Base-by-base conservation (phyloP, 768 basidiomycete species). In the Mycena floridula region DNA sequence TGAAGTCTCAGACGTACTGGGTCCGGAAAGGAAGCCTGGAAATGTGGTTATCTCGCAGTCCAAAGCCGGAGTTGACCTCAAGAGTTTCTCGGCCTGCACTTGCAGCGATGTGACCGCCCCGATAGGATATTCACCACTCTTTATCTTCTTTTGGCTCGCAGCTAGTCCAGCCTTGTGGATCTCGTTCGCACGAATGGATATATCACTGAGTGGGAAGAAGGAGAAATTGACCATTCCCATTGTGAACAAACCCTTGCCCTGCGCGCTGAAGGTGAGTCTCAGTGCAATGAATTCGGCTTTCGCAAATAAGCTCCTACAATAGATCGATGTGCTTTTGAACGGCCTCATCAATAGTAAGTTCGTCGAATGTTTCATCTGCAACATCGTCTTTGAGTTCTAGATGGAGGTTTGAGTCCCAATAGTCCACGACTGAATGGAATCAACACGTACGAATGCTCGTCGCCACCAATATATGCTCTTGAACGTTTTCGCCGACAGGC, bases 401-500 rank as follows among this genome's bases (percentile, higher is more conserved):
- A n/a, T 13, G 32, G 7, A 13, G 18, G 7, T 7, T 13, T n/a
- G 7, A 3, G 13, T 7, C 13, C 15, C 7, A 7, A 18, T 35
- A 13, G 18, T 3, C 32, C 13, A 18, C 13, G 9, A 9, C 28
- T 13, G 11, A 15, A 11, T n/a, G 23, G 7, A 43, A 5, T n/a
- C 28, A n/a, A 18, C 15, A 7, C 3, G 20, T 40, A 24, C 27
- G 20, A 6, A n/a, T 22, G n/a, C 25, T 44, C 24, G 28, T 35
- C 21, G 12, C 16, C 13, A 16, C 26, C 23, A 6, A 36, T 43
- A 15, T 35, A 35, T 74, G 71, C 45, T 74, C 72, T 47, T 70
- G 68, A 15, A 74, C 48, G 48, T 73, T 73, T 52, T 65, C 60
- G 3, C 74, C 73, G 13, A 42, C 41, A 5, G 62, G 59, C 7